Percentiles rank a stretch among this genome's conserved stretches.
These are phyloP conservation scores for Penicillium rolfsii DNA, from an alignment of 2,329 filamentous ascomycete species.

Conservation along the genomic window DNA sequence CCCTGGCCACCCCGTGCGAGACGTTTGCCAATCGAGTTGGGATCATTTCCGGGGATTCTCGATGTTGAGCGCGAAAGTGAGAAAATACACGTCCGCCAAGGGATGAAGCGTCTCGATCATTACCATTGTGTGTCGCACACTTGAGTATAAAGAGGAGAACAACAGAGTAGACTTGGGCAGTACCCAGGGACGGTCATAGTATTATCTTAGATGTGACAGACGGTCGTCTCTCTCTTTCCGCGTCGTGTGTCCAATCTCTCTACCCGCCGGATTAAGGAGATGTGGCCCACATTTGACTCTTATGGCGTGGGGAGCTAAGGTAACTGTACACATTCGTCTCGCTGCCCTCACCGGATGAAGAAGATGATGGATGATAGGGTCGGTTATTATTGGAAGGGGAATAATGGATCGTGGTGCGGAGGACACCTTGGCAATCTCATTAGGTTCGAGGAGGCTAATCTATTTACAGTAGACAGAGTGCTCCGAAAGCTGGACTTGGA, in stretches of 20 bases:
- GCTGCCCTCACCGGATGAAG: background rate
- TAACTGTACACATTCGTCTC: background rate
- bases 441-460: background rate
- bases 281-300: slow-evolving; percentile 5
- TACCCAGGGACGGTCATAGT: too few species aligned
- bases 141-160: too few species aligned
- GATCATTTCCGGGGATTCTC: too few species aligned
- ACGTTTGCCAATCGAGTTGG: slow-evolving; percentile 19
- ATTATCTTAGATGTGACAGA: too few species aligned
- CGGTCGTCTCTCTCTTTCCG: background rate
- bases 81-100: slow-evolving; percentile 27
- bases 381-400: slow-evolving; percentile 1
- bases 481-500: background rate
- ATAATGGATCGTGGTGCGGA: background rate
- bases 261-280: slow-evolving; percentile 5
- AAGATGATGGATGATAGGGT: background rate
- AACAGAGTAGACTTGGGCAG: too few species aligned
- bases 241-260: background rate
- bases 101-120: slow-evolving; percentile 28
- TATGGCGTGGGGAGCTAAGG: background rate
- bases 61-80: too few species aligned
- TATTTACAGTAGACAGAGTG: background rate
- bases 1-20: slow-evolving; percentile 30
- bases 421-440: slow-evolving; percentile 3
- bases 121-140: background rate